phyloP scores from a whole-genome alignment of 352 stramenopile genomes.

The Pythium utonaiense region DNA sequence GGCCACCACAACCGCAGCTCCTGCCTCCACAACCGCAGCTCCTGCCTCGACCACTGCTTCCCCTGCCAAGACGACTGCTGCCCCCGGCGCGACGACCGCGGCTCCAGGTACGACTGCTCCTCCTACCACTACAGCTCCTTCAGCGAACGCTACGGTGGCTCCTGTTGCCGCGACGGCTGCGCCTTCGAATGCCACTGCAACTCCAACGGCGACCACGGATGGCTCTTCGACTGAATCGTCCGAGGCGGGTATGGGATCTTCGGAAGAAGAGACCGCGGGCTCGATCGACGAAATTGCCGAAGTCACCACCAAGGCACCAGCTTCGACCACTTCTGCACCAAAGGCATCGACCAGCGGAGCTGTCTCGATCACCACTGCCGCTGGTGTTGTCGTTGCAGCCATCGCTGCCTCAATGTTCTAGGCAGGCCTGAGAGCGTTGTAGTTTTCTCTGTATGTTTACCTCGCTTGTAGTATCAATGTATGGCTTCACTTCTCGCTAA shows the following conservation, averaged over 20 bases:
- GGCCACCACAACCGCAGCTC: no score
- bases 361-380: not conserved
- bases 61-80: slow-evolving; percentile 1
- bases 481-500: no score
- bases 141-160: no score
- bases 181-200: not conserved
- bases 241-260: not conserved
- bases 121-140: no score
- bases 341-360: not conserved
- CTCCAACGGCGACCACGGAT: not conserved
- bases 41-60: not conserved
- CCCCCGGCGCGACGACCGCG: not conserved
- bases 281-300: not conserved
- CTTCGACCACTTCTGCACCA: not conserved
- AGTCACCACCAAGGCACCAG: not conserved
- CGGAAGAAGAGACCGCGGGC: not conserved
- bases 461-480: no score
- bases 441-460: no score
- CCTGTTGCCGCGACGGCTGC: no score
- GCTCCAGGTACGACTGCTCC: not conserved
- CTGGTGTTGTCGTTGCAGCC: not conserved
- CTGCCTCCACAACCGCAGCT: not conserved
- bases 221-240: not conserved
- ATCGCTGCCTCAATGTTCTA: not conserved
- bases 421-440: not conserved